phyloP scores from a whole-genome alignment of 2,329 filamentous ascomycete species.

The Sclerotinia trifoliorum region DNA sequence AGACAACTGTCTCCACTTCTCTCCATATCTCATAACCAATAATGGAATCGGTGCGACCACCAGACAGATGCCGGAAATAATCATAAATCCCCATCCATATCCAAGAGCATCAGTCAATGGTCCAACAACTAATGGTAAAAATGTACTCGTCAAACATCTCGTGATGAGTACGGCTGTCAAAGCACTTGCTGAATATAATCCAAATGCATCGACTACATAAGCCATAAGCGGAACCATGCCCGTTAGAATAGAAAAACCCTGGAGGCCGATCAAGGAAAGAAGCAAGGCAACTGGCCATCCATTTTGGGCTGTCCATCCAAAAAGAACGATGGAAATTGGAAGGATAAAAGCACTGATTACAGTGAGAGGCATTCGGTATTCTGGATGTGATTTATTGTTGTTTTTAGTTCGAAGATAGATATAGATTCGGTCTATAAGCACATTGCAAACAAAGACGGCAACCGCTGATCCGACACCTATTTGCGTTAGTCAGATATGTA shows the following conservation, averaged over 20 bases:
- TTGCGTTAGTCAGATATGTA: background rate
- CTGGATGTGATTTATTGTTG: slow-evolving; percentile 44
- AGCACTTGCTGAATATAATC: slow-evolving; percentile 41
- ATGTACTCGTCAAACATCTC: slow-evolving; percentile 46
- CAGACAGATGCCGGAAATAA: slow-evolving; percentile 43
- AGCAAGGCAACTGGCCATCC: slow-evolving; percentile 54
- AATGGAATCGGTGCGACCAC: slow-evolving; percentile 52
- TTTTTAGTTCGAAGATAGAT: slow-evolving; percentile 25
- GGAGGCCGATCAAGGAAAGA: slow-evolving; percentile 45
- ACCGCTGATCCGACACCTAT: slow-evolving; percentile 31
- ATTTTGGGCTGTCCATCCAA: slow-evolving; percentile 52
- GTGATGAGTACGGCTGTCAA: slow-evolving; percentile 43
- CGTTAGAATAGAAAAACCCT: slow-evolving; percentile 51
- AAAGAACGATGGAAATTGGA: slow-evolving; percentile 55
- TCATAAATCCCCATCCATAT: slow-evolving; percentile 39
- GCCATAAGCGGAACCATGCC: slow-evolving; percentile 48
- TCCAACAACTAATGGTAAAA: slow-evolving; percentile 52
- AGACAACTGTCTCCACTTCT: slow-evolving; percentile 16
- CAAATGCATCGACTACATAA: slow-evolving; percentile 53
- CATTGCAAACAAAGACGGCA: slow-evolving; percentile 46
- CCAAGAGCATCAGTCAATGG: slow-evolving; percentile 51
- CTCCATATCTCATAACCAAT: slow-evolving; percentile 51
- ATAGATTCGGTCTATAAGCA: slow-evolving; percentile 38
- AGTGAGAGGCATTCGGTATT: slow-evolving; percentile 62
- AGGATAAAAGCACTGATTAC: slow-evolving; percentile 52